phyloP scores from a whole-genome alignment of 345 rosid genomes.

The Ricinus communis region DNA sequence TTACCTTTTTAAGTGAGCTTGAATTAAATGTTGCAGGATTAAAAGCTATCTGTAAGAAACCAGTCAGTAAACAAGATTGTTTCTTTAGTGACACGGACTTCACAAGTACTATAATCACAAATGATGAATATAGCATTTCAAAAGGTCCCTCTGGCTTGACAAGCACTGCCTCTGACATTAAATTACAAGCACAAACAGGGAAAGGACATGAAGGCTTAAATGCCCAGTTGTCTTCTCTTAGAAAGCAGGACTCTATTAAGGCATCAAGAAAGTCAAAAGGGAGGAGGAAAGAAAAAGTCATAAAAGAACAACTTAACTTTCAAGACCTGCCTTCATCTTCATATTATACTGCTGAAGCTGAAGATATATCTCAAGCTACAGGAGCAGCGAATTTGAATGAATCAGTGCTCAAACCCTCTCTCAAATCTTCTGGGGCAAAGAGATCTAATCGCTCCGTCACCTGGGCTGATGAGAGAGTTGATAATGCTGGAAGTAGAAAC shows the following conservation, averaged over 20 bases:
- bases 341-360: slow-evolving; percentile 27
- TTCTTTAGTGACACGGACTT: slow-evolving; percentile 54
- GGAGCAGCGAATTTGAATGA: slow-evolving; percentile 36
- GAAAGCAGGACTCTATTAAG: slow-evolving; percentile 22
- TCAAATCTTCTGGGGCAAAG: slow-evolving; percentile 55
- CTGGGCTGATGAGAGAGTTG: slow-evolving; percentile 80
- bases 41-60: slow-evolving; percentile 31
- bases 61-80: slow-evolving; percentile 25
- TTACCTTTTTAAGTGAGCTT: not conserved
- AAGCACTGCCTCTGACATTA: slow-evolving; percentile 23
- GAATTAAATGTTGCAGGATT: slow-evolving; percentile 46
- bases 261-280: slow-evolving; percentile 30
- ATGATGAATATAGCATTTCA: slow-evolving; percentile 57
- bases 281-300: slow-evolving; percentile 20
- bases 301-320: slow-evolving; percentile 22
- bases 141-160: slow-evolving; percentile 43
- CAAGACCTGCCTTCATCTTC: slow-evolving; percentile 36
- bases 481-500: slow-evolving; percentile 32
- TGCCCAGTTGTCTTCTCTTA: slow-evolving; percentile 35
- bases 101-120: slow-evolving; percentile 52
- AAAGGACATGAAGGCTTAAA: slow-evolving; percentile 24
- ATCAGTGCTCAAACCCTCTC: slow-evolving; percentile 55
- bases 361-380: slow-evolving; percentile 25
- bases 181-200: slow-evolving; percentile 31
- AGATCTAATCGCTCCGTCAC: slow-evolving; percentile 58